Evolutionary conservation across 2,329 filamentous ascomycete genomes (phyloP).

Genomic region (Neospermospora avenae): DNA sequence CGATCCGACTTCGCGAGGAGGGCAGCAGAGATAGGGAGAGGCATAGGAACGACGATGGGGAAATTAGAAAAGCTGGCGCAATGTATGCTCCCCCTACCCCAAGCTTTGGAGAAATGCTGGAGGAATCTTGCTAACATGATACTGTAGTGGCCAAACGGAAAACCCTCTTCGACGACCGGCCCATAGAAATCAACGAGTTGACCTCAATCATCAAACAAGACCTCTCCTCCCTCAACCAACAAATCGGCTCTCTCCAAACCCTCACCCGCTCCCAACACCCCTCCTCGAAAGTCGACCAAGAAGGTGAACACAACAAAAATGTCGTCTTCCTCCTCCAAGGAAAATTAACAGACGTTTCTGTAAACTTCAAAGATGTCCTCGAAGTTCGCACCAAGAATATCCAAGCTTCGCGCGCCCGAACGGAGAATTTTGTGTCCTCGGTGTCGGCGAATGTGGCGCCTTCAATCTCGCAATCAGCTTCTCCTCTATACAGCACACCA

Average conservation of each 20-base stretch:
- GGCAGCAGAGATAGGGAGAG: slow-evolving; percentile 87
- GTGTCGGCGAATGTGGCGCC: slow-evolving; percentile 74
- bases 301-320: slow-evolving; percentile 97
- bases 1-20: slow-evolving; percentile 90
- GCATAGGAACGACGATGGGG: slow-evolving; percentile 88
- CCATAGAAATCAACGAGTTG: slow-evolving; percentile 94
- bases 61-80: slow-evolving; percentile 93
- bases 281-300: slow-evolving; percentile 61
- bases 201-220: slow-evolving; percentile 99
- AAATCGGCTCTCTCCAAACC: slow-evolving; percentile 79
- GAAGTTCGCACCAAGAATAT: slow-evolving; percentile 98
- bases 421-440: slow-evolving; percentile 93
- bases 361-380: slow-evolving; percentile 95
- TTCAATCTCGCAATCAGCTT: slow-evolving; percentile 70
- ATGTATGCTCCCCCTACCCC: slow-evolving; percentile 47
- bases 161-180: slow-evolving; percentile 94
- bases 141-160: slow-evolving; percentile 82
- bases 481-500: slow-evolving; percentile 81
- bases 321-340: slow-evolving; percentile 89
- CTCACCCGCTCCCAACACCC: slow-evolving; percentile 77
- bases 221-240: slow-evolving; percentile 77
- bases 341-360: slow-evolving; percentile 86
- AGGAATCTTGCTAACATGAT: no score
- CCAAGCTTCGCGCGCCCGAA: slow-evolving; percentile 84
- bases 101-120: no score